Evolutionary conservation across 2,329 filamentous ascomycete genomes (phyloP).

Genomic region (Metarhizium humberi): DNA sequence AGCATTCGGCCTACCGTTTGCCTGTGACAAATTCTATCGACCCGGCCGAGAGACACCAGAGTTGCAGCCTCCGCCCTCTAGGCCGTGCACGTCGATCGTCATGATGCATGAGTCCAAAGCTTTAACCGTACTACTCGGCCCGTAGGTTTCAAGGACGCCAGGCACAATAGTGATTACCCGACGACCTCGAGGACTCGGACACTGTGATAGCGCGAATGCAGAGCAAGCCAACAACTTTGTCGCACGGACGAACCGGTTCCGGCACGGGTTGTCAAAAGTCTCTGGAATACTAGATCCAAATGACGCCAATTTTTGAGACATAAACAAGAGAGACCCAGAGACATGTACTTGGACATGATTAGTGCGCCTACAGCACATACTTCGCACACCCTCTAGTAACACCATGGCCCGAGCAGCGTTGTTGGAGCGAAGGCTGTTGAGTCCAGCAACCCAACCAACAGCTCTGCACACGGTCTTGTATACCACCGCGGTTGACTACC

Average conservation of each 20-base stretch:
- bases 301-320: background rate
- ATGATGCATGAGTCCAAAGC: background rate
- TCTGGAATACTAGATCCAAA: background rate
- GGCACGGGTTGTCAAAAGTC: background rate
- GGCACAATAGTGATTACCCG: no score
- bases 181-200: no score
- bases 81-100: background rate
- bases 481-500: background rate
- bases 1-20: background rate
- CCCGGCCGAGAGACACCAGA: background rate
- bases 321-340: no score
- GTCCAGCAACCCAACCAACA: background rate
- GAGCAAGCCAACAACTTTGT: background rate
- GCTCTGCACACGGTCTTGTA: background rate
- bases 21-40: background rate
- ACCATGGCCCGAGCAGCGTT: background rate
- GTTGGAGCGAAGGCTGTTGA: no score
- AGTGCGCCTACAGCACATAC: no score
- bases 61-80: background rate
- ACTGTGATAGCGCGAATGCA: no score
- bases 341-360: no score
- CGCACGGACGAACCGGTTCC: background rate
- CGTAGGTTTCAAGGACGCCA: background rate
- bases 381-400: background rate
- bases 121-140: background rate